phyloP scores from a whole-genome alignment of 768 basidiomycete species.

The Lactarius hengduanensis region DNA sequence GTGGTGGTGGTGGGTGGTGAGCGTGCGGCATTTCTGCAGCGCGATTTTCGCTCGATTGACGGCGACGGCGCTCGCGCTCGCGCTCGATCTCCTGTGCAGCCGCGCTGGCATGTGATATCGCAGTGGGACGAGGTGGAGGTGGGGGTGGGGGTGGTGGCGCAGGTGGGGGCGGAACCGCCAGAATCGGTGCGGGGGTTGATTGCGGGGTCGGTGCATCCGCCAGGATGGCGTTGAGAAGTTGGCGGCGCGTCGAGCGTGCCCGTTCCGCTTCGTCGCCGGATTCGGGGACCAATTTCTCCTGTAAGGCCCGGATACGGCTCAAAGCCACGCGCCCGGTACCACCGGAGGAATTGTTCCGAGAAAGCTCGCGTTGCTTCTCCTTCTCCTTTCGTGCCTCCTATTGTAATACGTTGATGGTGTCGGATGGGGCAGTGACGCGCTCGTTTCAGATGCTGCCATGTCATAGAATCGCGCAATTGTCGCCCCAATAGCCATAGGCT shows the following conservation, averaged over 20 bases:
- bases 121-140: constrained; percentile 5
- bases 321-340: constrained; percentile 22
- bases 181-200: constrained; percentile 16
- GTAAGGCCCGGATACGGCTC: constrained; percentile 22
- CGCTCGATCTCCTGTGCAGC: constrained; percentile 28
- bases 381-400: constrained; percentile 27
- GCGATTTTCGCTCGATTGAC: constrained; percentile 25
- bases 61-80: constrained; percentile 28
- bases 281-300: constrained; percentile 26
- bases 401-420: constrained; percentile 27
- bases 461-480: constrained; percentile 27
- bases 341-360: constrained; percentile 29
- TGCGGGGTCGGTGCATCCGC: constrained; percentile 24
- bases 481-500: constrained; percentile 23
- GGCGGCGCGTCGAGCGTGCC: constrained; percentile 19
- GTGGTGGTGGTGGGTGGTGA: neutral
- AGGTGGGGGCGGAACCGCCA: constrained; percentile 1
- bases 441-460: constrained; percentile 20
- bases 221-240: constrained; percentile 20
- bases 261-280: constrained; percentile 29
- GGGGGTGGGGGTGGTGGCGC: constrained; percentile 5
- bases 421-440: constrained; percentile 27
- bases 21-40: neutral
- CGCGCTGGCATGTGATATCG: constrained; percentile 27
- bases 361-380: constrained; percentile 28